phyloP scores from a whole-genome alignment of 2,329 filamentous ascomycete genomes.

The Calonectria montana region DNA sequence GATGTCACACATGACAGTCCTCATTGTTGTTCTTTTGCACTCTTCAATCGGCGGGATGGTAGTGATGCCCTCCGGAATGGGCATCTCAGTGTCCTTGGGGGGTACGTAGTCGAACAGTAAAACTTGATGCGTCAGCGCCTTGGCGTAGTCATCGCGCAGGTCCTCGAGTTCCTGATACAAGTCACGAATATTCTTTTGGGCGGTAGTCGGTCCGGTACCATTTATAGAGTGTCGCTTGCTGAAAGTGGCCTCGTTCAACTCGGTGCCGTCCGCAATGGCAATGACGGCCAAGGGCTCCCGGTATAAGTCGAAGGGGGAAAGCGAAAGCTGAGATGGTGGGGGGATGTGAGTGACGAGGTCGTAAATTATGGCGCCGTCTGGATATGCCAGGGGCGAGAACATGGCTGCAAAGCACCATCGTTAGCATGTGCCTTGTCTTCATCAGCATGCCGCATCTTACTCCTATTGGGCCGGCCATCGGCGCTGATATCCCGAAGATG shows the following conservation, averaged over 20 bases:
- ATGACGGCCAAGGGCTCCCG: conserved; percentile 86
- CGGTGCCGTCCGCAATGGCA: conserved; percentile 84
- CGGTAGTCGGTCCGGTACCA: conserved; percentile 60
- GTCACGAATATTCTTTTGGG: conserved; percentile 68
- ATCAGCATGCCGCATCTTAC: conserved; percentile 59
- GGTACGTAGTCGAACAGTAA: conserved; percentile 81
- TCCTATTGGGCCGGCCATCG: conserved; percentile 86
- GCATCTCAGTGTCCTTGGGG: conserved; percentile 59
- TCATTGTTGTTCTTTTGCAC: conserved; percentile 82
- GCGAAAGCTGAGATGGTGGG: conserved; percentile 80
- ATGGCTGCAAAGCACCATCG: conserved; percentile 70
- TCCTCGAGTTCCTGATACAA: conserved; percentile 77
- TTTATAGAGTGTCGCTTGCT: conserved; percentile 66
- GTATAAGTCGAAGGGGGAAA: conserved; percentile 91
- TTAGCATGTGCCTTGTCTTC: conserved; percentile 31
- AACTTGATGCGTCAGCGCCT: conserved; percentile 81
- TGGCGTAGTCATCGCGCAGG: conserved; percentile 78
- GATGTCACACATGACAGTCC: conserved; percentile 83
- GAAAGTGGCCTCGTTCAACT: conserved; percentile 68
- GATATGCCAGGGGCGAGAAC: conserved; percentile 92
- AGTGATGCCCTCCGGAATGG: conserved; percentile 75
- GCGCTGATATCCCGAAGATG: conserved; percentile 87
- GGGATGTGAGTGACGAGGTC: conserved; percentile 85
- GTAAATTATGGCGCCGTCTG: conserved; percentile 87
- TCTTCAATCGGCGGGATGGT: conserved; percentile 75